Evolutionary conservation across 176 grass and related monocot genomes (phyloP).

Genomic region (Cenchrus purpureus): DNA sequence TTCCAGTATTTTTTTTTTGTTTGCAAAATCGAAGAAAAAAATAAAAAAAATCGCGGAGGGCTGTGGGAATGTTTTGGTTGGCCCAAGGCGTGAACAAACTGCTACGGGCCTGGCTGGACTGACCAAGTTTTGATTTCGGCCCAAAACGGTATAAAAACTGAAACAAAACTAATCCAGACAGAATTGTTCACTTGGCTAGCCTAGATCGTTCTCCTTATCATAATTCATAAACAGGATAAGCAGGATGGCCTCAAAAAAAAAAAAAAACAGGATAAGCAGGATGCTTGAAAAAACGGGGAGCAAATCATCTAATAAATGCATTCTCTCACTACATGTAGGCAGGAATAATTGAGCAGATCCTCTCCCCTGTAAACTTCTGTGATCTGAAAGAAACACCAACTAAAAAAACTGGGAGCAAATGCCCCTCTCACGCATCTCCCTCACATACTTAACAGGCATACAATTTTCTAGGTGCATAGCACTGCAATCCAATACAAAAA

Average conservation of each 20-base stretch:
- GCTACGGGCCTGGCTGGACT: neutral
- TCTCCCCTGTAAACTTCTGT: no score
- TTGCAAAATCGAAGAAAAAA: no score
- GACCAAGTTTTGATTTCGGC: neutral
- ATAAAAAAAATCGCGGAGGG: no score
- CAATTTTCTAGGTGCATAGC: neutral
- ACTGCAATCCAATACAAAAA: slow-evolving; percentile 21
- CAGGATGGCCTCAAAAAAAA: no score
- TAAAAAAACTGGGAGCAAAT: neutral
- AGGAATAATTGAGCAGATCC: neutral
- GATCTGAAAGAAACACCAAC: neutral
- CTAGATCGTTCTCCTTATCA: neutral
- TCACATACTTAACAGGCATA: neutral
- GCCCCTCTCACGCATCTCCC: neutral
- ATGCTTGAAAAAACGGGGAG: neutral
- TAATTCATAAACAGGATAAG: neutral
- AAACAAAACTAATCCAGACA: neutral
- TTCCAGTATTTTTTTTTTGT: no score
- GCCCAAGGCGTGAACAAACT: neutral
- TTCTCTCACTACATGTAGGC: neutral
- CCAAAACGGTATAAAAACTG: neutral
- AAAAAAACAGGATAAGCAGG: neutral
- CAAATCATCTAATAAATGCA: neutral
- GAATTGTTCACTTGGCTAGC: neutral
- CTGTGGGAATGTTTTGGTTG: neutral